Conservation (phyloP, 306 rosid species). For the Corylus avellana region DNA sequence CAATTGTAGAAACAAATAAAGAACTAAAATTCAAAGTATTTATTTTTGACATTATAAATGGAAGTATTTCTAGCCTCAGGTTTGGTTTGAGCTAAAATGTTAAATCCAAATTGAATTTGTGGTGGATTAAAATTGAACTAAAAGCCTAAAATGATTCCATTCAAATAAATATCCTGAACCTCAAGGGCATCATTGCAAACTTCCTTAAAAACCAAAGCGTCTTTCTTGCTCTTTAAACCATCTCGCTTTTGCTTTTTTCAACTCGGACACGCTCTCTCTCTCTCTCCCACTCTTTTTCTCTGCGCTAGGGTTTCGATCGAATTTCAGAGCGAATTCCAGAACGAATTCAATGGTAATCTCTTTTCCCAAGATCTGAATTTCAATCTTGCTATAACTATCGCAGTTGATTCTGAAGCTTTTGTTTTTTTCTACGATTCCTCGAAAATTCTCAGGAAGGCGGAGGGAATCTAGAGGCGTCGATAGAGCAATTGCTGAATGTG, state of each 20-base stretch:
- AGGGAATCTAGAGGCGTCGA: constrained; percentile 54
- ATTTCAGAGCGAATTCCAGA: background rate
- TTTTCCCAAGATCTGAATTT: background rate
- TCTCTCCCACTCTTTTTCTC: background rate
- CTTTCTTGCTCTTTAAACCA: background rate
- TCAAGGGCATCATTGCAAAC: background rate
- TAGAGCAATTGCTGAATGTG: constrained; percentile 76
- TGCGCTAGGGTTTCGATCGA: constrained; percentile 1
- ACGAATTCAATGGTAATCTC: constrained; percentile 1
- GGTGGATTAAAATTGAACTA: no score
- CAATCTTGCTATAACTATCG: background rate
- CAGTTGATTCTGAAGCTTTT: background rate
- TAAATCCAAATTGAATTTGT: no score
- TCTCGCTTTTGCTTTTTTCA: background rate
- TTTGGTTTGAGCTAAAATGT: no score
- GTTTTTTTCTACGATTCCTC: background rate
- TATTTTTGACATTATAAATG: no score
- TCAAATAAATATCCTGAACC: background rate
- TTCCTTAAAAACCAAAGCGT: background rate
- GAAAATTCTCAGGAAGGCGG: constrained; percentile 54
- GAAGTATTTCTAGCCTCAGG: no score
- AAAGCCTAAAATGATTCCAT: no score
- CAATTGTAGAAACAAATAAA: no score
- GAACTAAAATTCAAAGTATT: no score
- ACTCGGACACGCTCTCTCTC: background rate